phyloP scores from a whole-genome alignment of 192 early-diverging fungal species.

The Umbelopsis sp. region DNA sequence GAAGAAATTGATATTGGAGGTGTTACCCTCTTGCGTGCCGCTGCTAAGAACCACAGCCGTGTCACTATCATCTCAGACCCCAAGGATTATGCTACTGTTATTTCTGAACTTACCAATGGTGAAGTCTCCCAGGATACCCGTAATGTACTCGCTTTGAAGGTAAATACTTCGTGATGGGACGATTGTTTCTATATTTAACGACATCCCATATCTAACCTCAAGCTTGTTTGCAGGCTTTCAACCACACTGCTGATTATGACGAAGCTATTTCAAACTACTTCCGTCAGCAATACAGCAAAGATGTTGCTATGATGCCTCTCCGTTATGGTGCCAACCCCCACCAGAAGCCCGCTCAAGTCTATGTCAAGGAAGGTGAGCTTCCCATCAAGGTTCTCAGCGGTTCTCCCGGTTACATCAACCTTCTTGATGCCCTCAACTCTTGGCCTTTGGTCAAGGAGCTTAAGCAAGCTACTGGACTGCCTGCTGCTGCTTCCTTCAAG shows the following conservation, averaged over 20 bases:
- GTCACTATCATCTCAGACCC: slow-evolving; percentile 94
- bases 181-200: background rate
- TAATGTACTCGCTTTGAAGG: slow-evolving; percentile 83
- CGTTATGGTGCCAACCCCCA: slow-evolving; percentile 99
- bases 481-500: slow-evolving; percentile 99
- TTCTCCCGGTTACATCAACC: slow-evolving; percentile 97
- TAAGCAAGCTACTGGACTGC: slow-evolving; percentile 75
- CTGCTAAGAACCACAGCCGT: slow-evolving; percentile 98
- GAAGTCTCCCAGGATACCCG: slow-evolving; percentile 72
- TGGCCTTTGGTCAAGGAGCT: slow-evolving; percentile 99
- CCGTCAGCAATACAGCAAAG: slow-evolving; percentile 85
- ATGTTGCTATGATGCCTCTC: slow-evolving; percentile 76
- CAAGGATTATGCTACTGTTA: slow-evolving; percentile 80
- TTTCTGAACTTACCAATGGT: slow-evolving; percentile 72
- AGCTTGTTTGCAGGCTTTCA: slow-evolving; percentile 72
- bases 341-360: slow-evolving; percentile 97
- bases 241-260: slow-evolving; percentile 96
- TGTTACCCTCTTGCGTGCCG: slow-evolving; percentile 95
- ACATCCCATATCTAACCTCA: background rate
- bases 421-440: slow-evolving; percentile 95
- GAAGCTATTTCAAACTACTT: slow-evolving; percentile 94
- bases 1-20: slow-evolving; percentile 99
- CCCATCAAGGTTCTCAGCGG: slow-evolving; percentile 91
- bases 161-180: background rate
- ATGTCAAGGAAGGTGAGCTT: slow-evolving; percentile 71